Conservation (phyloP, 768 basidiomycete species). For the Boletus vermiculosoides region DNA sequence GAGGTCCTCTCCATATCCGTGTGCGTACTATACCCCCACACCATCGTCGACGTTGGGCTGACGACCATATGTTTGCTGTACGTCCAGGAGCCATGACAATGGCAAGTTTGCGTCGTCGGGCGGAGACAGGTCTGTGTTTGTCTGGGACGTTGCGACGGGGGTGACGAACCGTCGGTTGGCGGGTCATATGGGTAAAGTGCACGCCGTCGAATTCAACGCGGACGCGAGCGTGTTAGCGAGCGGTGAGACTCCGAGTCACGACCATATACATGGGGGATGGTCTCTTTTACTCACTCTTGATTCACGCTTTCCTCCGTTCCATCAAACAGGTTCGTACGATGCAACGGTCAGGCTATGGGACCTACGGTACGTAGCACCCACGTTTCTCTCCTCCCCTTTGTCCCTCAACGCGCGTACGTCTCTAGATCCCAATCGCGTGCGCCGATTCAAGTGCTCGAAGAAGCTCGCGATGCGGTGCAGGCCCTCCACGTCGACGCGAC, state of each 20-base stretch:
- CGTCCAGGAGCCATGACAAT: slow-evolving; percentile 81
- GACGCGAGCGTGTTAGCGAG: slow-evolving; percentile 87
- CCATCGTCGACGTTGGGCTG: not conserved
- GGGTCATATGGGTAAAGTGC: slow-evolving; percentile 90
- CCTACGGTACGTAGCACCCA: slow-evolving; percentile 54
- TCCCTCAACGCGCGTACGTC: not conserved
- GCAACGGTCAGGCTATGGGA: slow-evolving; percentile 92
- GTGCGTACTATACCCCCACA: slow-evolving; percentile 47
- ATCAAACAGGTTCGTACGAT: slow-evolving; percentile 78
- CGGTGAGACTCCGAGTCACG: slow-evolving; percentile 44
- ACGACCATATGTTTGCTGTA: not conserved
- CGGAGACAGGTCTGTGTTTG: slow-evolving; percentile 87
- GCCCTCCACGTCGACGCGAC: slow-evolving; percentile 65
- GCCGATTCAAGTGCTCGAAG: slow-evolving; percentile 88
- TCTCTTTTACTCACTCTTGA: not conserved
- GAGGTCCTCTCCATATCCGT: slow-evolving; percentile 90
- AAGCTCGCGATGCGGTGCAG: slow-evolving; percentile 86
- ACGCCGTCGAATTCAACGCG: slow-evolving; percentile 85
- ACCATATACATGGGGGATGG: not conserved
- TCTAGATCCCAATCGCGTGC: slow-evolving; percentile 70
- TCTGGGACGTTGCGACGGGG: slow-evolving; percentile 95
- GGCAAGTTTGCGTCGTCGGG: slow-evolving; percentile 91
- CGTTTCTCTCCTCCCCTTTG: not conserved
- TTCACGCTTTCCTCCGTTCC: not conserved
- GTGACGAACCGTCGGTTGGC: slow-evolving; percentile 77